Base-by-base conservation (phyloP, 768 basidiomycete species). In the Macrolepiota albuminosa region DNA sequence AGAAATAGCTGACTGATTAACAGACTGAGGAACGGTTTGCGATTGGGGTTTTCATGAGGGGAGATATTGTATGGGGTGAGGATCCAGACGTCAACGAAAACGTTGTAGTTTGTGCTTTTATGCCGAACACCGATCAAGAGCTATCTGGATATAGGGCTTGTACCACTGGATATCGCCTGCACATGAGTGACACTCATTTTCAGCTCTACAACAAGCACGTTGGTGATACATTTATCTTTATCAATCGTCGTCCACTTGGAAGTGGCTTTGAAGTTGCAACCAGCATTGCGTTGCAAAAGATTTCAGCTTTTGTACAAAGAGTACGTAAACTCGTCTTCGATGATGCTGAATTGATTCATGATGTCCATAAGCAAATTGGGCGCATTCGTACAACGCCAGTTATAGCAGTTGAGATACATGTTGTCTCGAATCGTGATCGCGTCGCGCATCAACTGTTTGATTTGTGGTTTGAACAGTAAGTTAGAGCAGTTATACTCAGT, bases 401-500 rank as follows among this genome's bases (percentile, higher is more conserved):
- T 0, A 71, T 72, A 11, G 76, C 75, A 6, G 78, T 87, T 40
- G 87, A 88, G 61, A 76, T 88, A 8, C 87, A 88, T 66, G 87
- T 88, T 4, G 81, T 88, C 10, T 88, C 87, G 0, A 87, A 87
- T 66, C 74, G 86, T 13, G 86, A 88, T 68, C 79, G 84, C 10
- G 73, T 86, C 3, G 83, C 85, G 0, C 85, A 87, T 65, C 84
- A 86, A 69, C 67, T 84, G 0, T 88, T 89, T 62, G 87, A 89
- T 66, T 67, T 87, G 37, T 84, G 85, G 72, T 84, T 85, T 65
- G 83, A 87, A 39, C 83, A 85, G 86, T 87, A 68, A 69, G 86
- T 73, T 8, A 36, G 6, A 29, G 8, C 52, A 37, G 5, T 8
- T n/a, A 21, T n/a, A 6, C 34, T 34, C 26, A 40, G 34, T 42